Percentiles rank a stretch among this genome's conserved stretches.
These are phyloP conservation scores for Serendipita vermifera DNA, from an alignment of 768 basidiomycete species.

Conservation along the genomic window DNA sequence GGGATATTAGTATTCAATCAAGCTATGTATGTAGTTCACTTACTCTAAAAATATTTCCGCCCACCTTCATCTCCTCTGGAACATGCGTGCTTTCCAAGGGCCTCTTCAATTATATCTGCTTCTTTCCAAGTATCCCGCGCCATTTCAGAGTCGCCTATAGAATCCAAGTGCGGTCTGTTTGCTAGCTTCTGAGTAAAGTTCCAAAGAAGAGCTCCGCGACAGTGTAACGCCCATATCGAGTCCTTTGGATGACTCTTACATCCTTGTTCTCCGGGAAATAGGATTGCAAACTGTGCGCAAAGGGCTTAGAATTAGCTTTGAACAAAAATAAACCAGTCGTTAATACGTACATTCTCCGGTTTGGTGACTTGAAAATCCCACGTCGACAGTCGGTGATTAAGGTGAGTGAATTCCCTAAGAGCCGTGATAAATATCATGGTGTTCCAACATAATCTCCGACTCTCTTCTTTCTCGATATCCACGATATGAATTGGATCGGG, in stretches of 20 bases:
- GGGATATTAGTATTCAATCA: background rate
- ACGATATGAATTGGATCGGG: background rate
- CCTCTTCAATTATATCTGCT: background rate
- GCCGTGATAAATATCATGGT: background rate
- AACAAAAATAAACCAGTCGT: no score
- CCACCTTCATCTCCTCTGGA: background rate
- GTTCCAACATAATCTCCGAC: constrained; percentile 8
- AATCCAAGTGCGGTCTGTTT: background rate
- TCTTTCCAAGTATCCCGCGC: background rate
- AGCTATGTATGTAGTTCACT: background rate
- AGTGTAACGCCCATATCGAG: constrained; percentile 5
- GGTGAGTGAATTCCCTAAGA: background rate
- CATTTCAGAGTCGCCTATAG: background rate
- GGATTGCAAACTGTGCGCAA: background rate
- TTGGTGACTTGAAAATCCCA: background rate
- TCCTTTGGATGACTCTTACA: background rate
- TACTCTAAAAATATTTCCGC: constrained; percentile 7
- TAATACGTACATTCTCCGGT: background rate
- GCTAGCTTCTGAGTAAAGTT: background rate
- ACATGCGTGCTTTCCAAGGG: background rate
- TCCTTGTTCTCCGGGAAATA: background rate
- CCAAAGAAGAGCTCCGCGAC: background rate
- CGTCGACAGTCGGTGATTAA: background rate
- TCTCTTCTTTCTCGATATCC: constrained; percentile 3
- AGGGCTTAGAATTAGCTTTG: background rate